Evolutionary conservation across 805 yeast genomes (phyloP), one percentile per base, ranked within the genome.

Genomic region (Zygosaccharomyces kombuchaensis): DNA sequence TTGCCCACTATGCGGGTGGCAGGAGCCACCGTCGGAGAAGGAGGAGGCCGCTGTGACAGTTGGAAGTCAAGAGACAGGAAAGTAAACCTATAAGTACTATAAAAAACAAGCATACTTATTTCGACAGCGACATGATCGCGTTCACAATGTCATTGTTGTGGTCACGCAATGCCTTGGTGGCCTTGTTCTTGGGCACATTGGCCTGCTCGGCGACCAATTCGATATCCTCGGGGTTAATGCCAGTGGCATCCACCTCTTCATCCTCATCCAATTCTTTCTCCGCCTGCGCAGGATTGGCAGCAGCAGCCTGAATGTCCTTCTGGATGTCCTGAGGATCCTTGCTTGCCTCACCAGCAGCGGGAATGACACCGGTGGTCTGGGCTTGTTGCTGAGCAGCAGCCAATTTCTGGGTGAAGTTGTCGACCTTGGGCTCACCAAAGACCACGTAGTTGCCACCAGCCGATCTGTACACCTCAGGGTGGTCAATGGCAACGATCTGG

Each of bases 351-450:
- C 73, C 75, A 48, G 68, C 68, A 47, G 72, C 71, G 48, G 70
- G 71, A 45, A 69, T 72, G 43, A 66, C 70, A 53, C 69, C 71
- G 43, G 67, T 71, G 47, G 76, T 77, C 57, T 71, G 72, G 52
- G 77, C 78, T 59, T 77, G 76, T 55, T 78, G 81, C 71, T 82
- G 86, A 56, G 87, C 87, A 65, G 86, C 86, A 69, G 83, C 86
- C 72, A 86, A 78, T 78, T 89, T 83, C 73, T 87, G 82, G 74
- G 83, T 81, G 72, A 89, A 75, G 77, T 91, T 96, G 72, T 91
- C 97, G 60, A 87, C 85, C 80, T 88, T 87, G 68, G 96, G 95
- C 75, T 90, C 97, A 75, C 99, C 99, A 64, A 91, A 90, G 59
- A 91, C 97, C 62, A 91, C 83, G 78, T 86, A 93, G 60, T 95